A percentile compares a stretch with the other conserved stretches of the same genome.
Conservation (phyloP, 106 monocot species). For the Dactylorhiza incarnata region DNA sequence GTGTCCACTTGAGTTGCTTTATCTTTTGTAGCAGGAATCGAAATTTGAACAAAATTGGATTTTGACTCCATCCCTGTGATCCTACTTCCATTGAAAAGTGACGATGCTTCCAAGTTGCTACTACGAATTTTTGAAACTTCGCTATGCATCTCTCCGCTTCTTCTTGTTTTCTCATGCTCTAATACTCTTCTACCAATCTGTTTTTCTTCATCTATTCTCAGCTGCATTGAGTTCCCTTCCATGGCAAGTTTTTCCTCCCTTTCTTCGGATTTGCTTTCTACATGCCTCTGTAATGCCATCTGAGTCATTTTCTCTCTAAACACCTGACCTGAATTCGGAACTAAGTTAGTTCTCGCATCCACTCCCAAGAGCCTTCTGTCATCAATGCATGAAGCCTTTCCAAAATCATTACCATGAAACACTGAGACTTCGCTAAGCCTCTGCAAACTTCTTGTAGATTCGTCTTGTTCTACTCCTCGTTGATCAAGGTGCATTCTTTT, state of each 20-base stretch:
- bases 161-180: constrained; percentile 1
- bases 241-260: background rate
- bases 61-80: constrained; percentile 2
- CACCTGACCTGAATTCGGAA: constrained; percentile 15
- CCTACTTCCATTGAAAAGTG: constrained; percentile 4
- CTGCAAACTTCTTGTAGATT: constrained; percentile 8
- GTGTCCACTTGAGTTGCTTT: constrained; percentile 7
- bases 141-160: background rate
- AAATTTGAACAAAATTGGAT: constrained; percentile 11
- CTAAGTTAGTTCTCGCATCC: constrained; percentile 2
- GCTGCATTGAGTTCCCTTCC: background rate
- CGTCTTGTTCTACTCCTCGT: constrained; percentile 8
- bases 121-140: constrained; percentile 4
- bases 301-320: constrained; percentile 2
- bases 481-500: constrained; percentile 8
- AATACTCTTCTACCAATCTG: background rate
- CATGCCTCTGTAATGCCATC: constrained; percentile 1
- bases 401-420: background rate
- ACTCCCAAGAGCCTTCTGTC: background rate
- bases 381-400: background rate
- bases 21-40: constrained; percentile 11
- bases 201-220: constrained; percentile 7
- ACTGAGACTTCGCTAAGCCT: constrained; percentile 2
- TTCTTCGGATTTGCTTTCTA: background rate
- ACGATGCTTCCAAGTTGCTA: background rate